phyloP scores from a whole-genome alignment of 139 green algal species.

The Picochlorum sp. region DNA sequence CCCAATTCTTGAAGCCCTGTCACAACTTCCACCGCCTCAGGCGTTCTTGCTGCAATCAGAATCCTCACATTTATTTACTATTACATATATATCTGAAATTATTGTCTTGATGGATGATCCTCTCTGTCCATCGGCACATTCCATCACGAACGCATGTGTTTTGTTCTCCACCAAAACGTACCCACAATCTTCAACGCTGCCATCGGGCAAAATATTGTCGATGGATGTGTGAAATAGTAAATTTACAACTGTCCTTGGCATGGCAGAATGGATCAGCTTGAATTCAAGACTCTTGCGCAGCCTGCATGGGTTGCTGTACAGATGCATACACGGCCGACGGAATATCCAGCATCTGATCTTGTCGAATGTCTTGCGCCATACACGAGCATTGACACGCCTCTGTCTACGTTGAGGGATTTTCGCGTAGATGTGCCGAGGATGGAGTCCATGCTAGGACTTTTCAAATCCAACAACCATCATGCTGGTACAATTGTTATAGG shows the following conservation, averaged over 20 bases:
- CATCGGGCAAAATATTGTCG: background rate
- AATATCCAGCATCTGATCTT: no score
- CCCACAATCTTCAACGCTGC: background rate
- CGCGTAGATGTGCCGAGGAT: no score
- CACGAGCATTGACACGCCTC: no score
- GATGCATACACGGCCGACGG: no score
- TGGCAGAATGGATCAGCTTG: background rate
- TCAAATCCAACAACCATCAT: no score
- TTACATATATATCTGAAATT: background rate
- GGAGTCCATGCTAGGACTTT: no score
- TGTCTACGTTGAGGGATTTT: no score
- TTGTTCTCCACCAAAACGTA: background rate
- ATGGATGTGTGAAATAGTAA: conserved; percentile 2
- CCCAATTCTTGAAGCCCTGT: background rate
- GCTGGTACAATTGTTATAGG: no score
- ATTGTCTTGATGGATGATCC: no score
- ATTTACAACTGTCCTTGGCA: background rate
- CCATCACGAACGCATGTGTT: background rate
- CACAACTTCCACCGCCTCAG: conserved; percentile 9
- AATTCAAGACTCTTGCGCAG: no score
- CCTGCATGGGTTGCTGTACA: no score
- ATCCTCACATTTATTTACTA: background rate
- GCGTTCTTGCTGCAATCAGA: conserved; percentile 24
- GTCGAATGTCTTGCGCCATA: no score
- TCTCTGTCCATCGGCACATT: background rate